A percentile compares a stretch with the other conserved stretches of the same genome.
phyloP scores from a whole-genome alignment of 768 basidiomycete genomes.

The Hericium erinaceus region DNA sequence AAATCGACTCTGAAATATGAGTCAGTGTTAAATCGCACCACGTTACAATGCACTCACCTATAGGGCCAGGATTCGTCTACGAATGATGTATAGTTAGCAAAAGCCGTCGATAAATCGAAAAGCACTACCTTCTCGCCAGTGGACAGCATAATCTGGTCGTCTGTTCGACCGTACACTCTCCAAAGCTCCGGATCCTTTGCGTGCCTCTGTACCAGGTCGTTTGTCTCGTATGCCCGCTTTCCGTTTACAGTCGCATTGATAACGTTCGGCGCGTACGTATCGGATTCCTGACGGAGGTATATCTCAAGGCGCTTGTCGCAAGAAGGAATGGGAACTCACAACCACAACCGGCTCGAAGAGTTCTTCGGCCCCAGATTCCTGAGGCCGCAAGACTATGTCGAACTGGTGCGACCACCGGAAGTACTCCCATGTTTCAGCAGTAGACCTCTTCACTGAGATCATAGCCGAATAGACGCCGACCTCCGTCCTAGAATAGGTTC shows the following conservation, averaged over 20 bases:
- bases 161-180: not conserved
- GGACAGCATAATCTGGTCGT: not conserved
- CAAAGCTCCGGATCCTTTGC: not conserved
- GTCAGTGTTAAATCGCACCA: not conserved
- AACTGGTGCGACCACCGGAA: conserved; percentile 18
- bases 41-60: not conserved
- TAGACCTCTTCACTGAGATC: not conserved
- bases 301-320: too few relatives aligned
- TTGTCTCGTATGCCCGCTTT: not conserved
- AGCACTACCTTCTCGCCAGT: not conserved
- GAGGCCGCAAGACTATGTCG: conserved; percentile 21
- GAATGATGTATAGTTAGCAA: too few relatives aligned
- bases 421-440: conserved; percentile 27
- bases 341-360: conserved; percentile 29
- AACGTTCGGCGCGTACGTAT: not conserved
- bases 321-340: conserved; percentile 17
- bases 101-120: not conserved
- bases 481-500: conserved; percentile 10
- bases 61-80: not conserved
- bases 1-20: not conserved
- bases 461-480: conserved; percentile 5
- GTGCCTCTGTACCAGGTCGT: not conserved
- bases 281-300: not conserved
- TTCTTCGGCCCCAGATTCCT: conserved; percentile 20
- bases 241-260: not conserved